Evolutionary conservation across 257 asterid genomes (phyloP).

Genomic region (Capsicum pubescens): DNA sequence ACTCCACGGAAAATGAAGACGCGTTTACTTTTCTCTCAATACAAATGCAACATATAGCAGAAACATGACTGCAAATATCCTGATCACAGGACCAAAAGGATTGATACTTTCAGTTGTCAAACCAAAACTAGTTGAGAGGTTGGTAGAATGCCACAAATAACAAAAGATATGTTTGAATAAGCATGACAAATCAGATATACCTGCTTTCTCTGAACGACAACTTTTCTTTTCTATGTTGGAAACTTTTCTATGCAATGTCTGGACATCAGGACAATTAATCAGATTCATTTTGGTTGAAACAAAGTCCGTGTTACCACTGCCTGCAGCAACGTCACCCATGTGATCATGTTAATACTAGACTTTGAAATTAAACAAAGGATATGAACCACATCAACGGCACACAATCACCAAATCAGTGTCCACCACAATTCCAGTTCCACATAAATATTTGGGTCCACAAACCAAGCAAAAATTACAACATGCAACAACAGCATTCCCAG

Average conservation of each 20-base stretch:
- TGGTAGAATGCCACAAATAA: conserved; percentile 19
- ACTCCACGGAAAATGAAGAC: background rate
- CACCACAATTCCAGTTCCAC: conserved; percentile 24
- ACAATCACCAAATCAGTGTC: background rate
- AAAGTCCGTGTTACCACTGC: conserved; percentile 13
- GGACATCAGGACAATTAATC: conserved; percentile 15
- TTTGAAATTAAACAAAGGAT: background rate
- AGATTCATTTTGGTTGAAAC: background rate
- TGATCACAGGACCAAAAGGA: conserved; percentile 1
- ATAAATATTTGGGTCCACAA: background rate
- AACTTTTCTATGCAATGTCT: background rate
- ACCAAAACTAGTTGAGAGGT: background rate
- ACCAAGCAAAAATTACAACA: background rate
- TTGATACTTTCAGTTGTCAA: background rate
- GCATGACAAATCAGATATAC: conserved; percentile 1
- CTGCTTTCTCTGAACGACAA: conserved; percentile 3
- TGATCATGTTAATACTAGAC: conserved; percentile 7
- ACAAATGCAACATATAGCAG: background rate
- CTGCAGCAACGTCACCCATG: background rate
- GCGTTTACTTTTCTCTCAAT: background rate
- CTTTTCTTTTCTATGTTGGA: conserved; percentile 6
- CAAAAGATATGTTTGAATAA: conserved; percentile 16
- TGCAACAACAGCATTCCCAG: no score
- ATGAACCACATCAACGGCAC: background rate
- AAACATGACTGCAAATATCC: background rate